Evolutionary conservation across 2,329 filamentous ascomycete species (phyloP), one percentile per base, ranked within the genome.

Genomic region (Phaeosphaeriaceae sp.): DNA sequence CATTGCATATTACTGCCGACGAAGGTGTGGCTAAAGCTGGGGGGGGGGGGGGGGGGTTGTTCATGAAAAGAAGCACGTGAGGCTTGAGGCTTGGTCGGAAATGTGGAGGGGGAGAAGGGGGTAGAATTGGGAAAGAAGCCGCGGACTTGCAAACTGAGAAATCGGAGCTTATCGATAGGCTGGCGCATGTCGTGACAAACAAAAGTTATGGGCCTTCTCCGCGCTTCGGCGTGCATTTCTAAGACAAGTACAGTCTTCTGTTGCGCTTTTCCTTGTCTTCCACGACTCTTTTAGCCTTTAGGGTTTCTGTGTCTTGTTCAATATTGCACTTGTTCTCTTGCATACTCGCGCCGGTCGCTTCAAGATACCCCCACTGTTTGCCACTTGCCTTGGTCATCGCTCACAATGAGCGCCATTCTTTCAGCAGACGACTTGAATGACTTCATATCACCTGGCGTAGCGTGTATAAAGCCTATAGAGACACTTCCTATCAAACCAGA

Each of bases 351-450:
- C 52, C 46, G 44, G 45, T 50, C 53, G 53, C 57, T 48, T 45
- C 46, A 33, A 6, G 42, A 26, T 30, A 20, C 30, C 16, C 17
- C 42, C 46, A 34, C 38, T 21, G 35, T 49, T 52, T 47, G 50
- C 54, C 59, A 58, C 53, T 34, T 43, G 50, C 48, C 43, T 49
- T 57, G 50, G 34, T 59, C 52, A 17, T 26, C 33, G 50, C 56
- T 56, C 60, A 67, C 50, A 46, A 99, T 99, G 94, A 96, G 92
- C 72, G 94, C 94, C 56, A 99, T 99, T 67, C 88, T 99, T 66
- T 97, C 92, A 48, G 88, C 89, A 67, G 93, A 99, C 79, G 92
- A 97, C 74, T 82, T 99, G 54, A 99, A 99, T 80, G 94, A 99
- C 81, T 99, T 99, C 78, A 99, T 99, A 72, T 94, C 90, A 48